These are phyloP conservation scores for Paraphaeosphaeria minitans DNA, from an alignment of 2,329 filamentous ascomycete species.

Conservation along the genomic window DNA sequence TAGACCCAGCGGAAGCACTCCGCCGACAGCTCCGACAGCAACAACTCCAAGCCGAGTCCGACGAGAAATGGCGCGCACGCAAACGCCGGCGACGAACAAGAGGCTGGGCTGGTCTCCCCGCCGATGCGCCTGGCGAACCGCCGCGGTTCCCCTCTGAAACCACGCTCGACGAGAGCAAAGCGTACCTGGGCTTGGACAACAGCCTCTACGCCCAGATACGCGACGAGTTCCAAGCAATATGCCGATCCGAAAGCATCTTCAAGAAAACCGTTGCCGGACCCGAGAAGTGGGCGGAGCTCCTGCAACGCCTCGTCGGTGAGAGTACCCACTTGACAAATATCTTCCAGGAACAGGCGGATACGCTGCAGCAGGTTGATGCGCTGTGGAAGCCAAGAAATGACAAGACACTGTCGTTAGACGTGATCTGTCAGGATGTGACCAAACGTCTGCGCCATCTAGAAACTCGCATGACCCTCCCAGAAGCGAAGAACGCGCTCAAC, in stretches of 20 bases:
- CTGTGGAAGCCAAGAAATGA: slow-evolving; percentile 52
- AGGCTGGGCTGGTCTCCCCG: slow-evolving; percentile 69
- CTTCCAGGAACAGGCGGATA: slow-evolving; percentile 63
- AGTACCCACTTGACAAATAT: slow-evolving; percentile 66
- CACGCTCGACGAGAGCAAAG: slow-evolving; percentile 78
- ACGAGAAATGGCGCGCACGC: slow-evolving; percentile 64
- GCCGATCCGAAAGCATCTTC: slow-evolving; percentile 67
- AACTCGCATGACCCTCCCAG: slow-evolving; percentile 71
- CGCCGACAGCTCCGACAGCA: slow-evolving; percentile 37
- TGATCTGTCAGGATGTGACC: slow-evolving; percentile 80
- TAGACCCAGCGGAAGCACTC: slow-evolving; percentile 31
- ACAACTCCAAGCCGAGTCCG: slow-evolving; percentile 62
- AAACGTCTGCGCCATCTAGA: slow-evolving; percentile 74
- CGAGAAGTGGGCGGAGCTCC: slow-evolving; percentile 74
- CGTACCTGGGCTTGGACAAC: slow-evolving; percentile 68
- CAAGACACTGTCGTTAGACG: slow-evolving; percentile 73
- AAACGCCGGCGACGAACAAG: slow-evolving; percentile 72
- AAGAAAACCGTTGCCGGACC: slow-evolving; percentile 79
- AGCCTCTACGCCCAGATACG: slow-evolving; percentile 68
- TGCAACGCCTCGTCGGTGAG: slow-evolving; percentile 69
- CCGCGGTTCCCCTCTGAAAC: slow-evolving; percentile 82
- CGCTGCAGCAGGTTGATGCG: slow-evolving; percentile 50
- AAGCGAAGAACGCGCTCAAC: slow-evolving; percentile 74
- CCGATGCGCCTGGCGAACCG: slow-evolving; percentile 69
- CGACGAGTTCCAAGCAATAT: slow-evolving; percentile 71